phyloP scores from a whole-genome alignment of 192 early-diverging fungal genomes.

The Coemansia sp. region DNA sequence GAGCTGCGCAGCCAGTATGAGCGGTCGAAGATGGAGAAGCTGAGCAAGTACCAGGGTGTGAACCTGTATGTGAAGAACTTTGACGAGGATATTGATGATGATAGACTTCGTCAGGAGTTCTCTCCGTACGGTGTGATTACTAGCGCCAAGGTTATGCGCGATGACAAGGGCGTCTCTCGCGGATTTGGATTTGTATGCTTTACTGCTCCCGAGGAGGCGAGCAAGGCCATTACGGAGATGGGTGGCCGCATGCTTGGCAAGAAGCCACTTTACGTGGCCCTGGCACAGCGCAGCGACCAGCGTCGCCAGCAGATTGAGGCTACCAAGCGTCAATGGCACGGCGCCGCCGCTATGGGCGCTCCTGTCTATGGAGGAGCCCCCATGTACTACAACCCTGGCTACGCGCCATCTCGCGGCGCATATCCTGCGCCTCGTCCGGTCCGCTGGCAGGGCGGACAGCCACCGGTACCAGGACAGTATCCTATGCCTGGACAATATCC shows the following conservation, averaged over 20 bases:
- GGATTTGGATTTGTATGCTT: conserved; percentile 99
- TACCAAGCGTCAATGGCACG: conserved; percentile 85
- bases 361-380: conserved; percentile 58
- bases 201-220: conserved; percentile 97
- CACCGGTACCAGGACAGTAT: conserved; percentile 52
- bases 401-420: conserved; percentile 54
- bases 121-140: conserved; percentile 94
- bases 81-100: conserved; percentile 95
- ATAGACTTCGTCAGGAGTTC: conserved; percentile 94
- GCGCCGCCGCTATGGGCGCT: conserved; percentile 42
- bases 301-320: conserved; percentile 95
- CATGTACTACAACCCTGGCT: conserved; percentile 62
- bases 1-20: conserved; percentile 96
- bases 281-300: conserved; percentile 97
- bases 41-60: conserved; percentile 97
- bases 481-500: conserved; percentile 53
- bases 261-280: conserved; percentile 98
- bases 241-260: conserved; percentile 90
- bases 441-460: conserved; percentile 58
- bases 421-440: conserved; percentile 58
- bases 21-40: conserved; percentile 89
- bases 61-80: conserved; percentile 99
- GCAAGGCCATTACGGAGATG: conserved; percentile 98
- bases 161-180: conserved; percentile 83
- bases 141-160: conserved; percentile 95